A percentile compares a stretch with the other conserved stretches of the same genome.
Conservation (phyloP, 345 rosid genomes). For the Gynandropsis gynandra region DNA sequence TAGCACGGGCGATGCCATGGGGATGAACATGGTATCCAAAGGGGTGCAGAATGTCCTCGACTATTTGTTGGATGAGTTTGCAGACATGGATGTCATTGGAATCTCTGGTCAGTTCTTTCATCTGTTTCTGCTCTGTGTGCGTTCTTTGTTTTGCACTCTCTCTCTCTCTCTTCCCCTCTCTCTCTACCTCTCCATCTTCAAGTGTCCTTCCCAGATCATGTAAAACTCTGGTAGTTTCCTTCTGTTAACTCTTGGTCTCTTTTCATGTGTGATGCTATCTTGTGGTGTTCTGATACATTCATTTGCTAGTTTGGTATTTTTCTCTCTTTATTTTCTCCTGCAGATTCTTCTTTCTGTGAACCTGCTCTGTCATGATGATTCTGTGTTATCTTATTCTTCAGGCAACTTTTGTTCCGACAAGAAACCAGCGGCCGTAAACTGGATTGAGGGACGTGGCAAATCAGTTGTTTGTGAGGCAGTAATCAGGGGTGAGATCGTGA, state of each 20-base stretch:
- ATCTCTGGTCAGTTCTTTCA: conserved; percentile 49
- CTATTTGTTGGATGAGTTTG: conserved; percentile 61
- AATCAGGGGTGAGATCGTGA: conserved; percentile 68
- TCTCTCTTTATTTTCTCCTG: neutral
- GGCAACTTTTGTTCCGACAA: conserved; percentile 87
- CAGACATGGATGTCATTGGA: conserved; percentile 82
- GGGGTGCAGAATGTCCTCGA: conserved; percentile 90
- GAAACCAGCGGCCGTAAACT: conserved; percentile 89
- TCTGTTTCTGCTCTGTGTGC: neutral
- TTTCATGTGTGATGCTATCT: too few relatives aligned
- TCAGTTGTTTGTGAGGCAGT: conserved; percentile 86
- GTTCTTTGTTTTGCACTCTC: neutral
- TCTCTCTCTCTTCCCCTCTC: too few relatives aligned
- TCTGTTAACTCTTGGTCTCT: neutral
- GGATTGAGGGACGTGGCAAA: conserved; percentile 94
- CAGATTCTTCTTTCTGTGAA: neutral
- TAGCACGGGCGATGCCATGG: conserved; percentile 95
- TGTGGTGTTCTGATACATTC: too few relatives aligned
- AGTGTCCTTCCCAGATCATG: too few relatives aligned
- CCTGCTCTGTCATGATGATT: neutral
- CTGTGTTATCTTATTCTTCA: conserved; percentile 8
- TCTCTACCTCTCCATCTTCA: too few relatives aligned
- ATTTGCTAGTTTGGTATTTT: neutral
- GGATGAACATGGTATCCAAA: conserved; percentile 96
- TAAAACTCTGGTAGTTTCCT: too few relatives aligned